Base-by-base conservation (phyloP, 495 filamentous ascomycete genomes). In the Aspergillus sclerotioniger region DNA sequence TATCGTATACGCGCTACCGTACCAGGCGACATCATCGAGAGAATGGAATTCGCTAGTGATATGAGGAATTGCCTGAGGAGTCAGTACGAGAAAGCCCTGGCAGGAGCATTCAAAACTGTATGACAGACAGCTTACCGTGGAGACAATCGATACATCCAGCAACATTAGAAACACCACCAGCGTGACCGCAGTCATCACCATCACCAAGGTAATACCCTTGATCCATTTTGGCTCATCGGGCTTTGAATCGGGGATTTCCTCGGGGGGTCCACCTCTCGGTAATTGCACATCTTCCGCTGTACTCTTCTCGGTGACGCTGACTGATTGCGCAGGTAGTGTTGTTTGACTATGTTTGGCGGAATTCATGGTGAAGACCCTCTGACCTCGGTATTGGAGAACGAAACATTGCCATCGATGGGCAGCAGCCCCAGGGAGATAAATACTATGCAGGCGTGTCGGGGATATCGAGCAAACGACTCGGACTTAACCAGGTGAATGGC, bases 71-170 rank as follows among this genome's bases (percentile, higher is more conserved):
- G 61, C 63, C 60, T 68, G 17, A 13, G 33, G 3, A 3, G 37
- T 41, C 37, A 41, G 37, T n/a, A 13, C 6, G 13, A n/a, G 33
- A 3, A 9, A 17, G 50, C 13, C 47, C 19, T 19, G 21, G 16
- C 25, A 8, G 12, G 17, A 56, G 49, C 9, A 51, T 17, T 44
- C 25, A 10, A n/a, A 20, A n/a, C 4, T 1, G 12, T 16, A 7
- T 31, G 16, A 6, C 0, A 41, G 25, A 2, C 25, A 25, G 53
- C 66, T 60, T 50, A 80, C 80, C 0, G 80, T 81, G 3, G 71
- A 59, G 49, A 84, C 58, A 58, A 84, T 82, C 1, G 80, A 73
- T 25, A 63, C 64, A 56, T 83, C 81, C 1, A 84, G 63, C 50
- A 83, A 57, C 65, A 82, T 69, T 20, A 82, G 56, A 61, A 81